These are phyloP conservation scores for Posidonia australis DNA, from an alignment of 106 monocot genomes.

Conservation along the genomic window DNA sequence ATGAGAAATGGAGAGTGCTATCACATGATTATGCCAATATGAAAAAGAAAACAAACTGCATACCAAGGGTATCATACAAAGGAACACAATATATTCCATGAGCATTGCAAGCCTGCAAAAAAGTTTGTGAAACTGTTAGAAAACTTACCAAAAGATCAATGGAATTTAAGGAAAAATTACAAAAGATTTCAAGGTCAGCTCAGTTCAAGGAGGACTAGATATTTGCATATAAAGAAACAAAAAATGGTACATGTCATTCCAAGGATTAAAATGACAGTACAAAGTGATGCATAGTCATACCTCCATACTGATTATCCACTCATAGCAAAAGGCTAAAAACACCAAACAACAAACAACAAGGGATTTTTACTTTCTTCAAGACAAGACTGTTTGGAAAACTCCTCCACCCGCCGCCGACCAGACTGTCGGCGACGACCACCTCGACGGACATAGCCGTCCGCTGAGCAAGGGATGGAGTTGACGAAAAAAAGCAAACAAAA, in stretches of 20 bases:
- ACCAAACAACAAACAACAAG: too few species aligned
- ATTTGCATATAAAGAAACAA: background rate
- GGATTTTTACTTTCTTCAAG: too few species aligned
- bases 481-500: too few species aligned
- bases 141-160: background rate
- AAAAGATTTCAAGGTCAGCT: background rate
- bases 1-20: background rate
- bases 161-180: background rate
- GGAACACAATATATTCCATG: constrained; percentile 92
- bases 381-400: too few species aligned
- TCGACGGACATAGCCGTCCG: too few species aligned
- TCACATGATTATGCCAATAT: background rate
- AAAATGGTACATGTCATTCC: background rate
- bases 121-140: background rate
- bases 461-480: too few species aligned
- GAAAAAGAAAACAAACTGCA: constrained; percentile 3
- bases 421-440: too few species aligned
- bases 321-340: constrained; percentile 52
- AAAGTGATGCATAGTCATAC: constrained; percentile 12
- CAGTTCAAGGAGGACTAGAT: background rate
- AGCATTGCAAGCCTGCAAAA: constrained; percentile 87
- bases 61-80: constrained; percentile 94
- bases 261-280: background rate
- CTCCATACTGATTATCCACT: constrained; percentile 95
- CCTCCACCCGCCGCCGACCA: too few species aligned